phyloP scores from a whole-genome alignment of 179 eudicot species.

The Beta corolliflora region DNA sequence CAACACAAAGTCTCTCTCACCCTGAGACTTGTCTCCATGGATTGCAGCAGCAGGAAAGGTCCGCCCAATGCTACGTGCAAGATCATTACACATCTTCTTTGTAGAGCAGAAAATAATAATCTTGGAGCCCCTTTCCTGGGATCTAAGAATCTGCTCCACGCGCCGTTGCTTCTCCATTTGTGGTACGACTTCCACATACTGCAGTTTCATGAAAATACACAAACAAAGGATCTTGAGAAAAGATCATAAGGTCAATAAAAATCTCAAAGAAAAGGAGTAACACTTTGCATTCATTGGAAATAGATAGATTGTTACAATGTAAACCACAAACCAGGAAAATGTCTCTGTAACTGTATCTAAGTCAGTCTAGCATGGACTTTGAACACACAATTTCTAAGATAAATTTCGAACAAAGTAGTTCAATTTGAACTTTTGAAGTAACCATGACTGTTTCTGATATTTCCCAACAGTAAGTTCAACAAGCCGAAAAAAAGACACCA shows the following conservation, averaged over 20 bases:
- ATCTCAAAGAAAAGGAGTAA: neutral
- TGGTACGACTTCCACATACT: slow-evolving; percentile 89
- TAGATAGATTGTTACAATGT: neutral
- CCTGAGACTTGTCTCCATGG: slow-evolving; percentile 95
- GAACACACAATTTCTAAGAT: neutral
- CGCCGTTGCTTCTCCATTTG: slow-evolving; percentile 87
- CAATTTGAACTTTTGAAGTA: neutral
- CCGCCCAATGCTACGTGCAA: slow-evolving; percentile 80
- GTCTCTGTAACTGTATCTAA: neutral
- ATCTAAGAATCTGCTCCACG: slow-evolving; percentile 82
- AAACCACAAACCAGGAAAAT: neutral
- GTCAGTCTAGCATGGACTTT: neutral
- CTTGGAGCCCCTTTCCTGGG: slow-evolving; percentile 91
- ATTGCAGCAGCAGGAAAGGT: slow-evolving; percentile 88
- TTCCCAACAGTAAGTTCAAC: neutral
- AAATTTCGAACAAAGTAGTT: neutral
- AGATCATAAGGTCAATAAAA: neutral
- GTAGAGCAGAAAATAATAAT: slow-evolving; percentile 86
- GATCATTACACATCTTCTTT: slow-evolving; percentile 84
- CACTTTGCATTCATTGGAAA: too few species aligned
- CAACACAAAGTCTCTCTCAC: slow-evolving; percentile 85
- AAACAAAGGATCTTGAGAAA: neutral
- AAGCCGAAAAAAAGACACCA: too few species aligned
- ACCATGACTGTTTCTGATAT: neutral
- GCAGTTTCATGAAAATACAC: slow-evolving; percentile 2